A percentile compares a stretch with the other conserved stretches of the same genome.
Conservation (phyloP, 164 flowering plant genomes). For the Aristolochia contorta region DNA sequence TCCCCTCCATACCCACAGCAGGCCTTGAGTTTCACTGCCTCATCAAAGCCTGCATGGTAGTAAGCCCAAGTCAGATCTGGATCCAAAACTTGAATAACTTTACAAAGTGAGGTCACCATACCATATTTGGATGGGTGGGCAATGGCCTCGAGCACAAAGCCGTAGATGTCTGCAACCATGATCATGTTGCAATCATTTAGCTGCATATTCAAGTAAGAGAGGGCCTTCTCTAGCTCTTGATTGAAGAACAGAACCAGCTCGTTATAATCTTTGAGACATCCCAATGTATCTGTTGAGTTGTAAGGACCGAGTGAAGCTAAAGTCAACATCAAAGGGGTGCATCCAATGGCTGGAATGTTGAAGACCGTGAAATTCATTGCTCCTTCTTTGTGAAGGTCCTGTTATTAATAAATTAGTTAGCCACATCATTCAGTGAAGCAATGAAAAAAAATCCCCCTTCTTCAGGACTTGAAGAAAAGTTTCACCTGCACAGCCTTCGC, state of each 20-base stretch:
- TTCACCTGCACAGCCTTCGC: constrained; percentile 17
- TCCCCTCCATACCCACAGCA: constrained; percentile 19
- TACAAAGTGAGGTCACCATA: background rate
- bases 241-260: constrained; percentile 12
- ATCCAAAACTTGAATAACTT: background rate
- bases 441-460: too few relatives aligned
- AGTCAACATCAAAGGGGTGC: constrained; percentile 8
- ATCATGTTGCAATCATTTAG: constrained; percentile 3
- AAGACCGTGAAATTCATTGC: constrained; percentile 18
- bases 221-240: constrained; percentile 6
- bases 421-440: too few relatives aligned
- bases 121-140: constrained; percentile 14
- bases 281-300: constrained; percentile 17
- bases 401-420: background rate
- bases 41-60: constrained; percentile 16
- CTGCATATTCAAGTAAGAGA: background rate
- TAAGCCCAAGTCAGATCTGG: background rate
- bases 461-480: too few relatives aligned
- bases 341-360: constrained; percentile 17
- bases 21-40: constrained; percentile 15
- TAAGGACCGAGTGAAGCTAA: constrained; percentile 10
- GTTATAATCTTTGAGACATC: constrained; percentile 20
- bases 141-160: constrained; percentile 9
- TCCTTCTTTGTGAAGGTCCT: constrained; percentile 21
- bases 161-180: constrained; percentile 12